These are phyloP conservation scores for Saksenaea oblongispora DNA, from an alignment of 371 early-diverging fungal genomes.

Conservation along the genomic window DNA sequence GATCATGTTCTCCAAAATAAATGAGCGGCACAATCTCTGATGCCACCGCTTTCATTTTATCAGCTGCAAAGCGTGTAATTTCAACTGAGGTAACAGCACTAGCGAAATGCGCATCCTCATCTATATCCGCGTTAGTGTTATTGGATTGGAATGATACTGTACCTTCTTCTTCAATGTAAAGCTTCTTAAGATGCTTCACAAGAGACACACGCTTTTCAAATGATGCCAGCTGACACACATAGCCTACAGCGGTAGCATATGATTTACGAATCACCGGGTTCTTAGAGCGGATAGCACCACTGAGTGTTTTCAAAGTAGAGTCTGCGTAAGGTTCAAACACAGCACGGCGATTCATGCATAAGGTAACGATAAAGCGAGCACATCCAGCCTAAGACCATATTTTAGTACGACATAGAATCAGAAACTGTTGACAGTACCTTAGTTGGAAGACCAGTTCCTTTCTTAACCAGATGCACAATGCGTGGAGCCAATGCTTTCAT, in stretches of 20 bases:
- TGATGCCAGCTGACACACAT: constrained; percentile 67
- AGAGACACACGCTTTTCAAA: constrained; percentile 65
- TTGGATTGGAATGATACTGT: not conserved
- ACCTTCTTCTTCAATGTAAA: constrained; percentile 75
- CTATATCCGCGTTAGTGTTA: constrained; percentile 25
- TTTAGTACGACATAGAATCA: not conserved
- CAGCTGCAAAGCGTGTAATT: constrained; percentile 75
- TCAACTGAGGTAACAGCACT: constrained; percentile 76
- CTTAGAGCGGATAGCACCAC: constrained; percentile 75
- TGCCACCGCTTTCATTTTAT: constrained; percentile 61
- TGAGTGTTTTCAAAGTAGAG: constrained; percentile 71
- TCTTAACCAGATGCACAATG: constrained; percentile 71
- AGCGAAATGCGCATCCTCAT: constrained; percentile 75
- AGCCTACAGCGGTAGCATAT: constrained; percentile 84
- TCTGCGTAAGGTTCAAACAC: constrained; percentile 67
- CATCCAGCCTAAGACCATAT: constrained; percentile 73
- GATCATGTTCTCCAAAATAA: constrained; percentile 76
- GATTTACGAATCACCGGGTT: constrained; percentile 83
- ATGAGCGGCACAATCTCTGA: constrained; percentile 74
- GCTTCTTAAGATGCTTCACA: constrained; percentile 65
- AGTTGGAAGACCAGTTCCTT: constrained; percentile 88
- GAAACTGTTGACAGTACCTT: constrained; percentile 56
- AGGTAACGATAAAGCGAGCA: constrained; percentile 80
- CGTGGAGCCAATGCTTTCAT: constrained; percentile 70
- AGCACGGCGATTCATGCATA: constrained; percentile 68